These are phyloP conservation scores for Aspergillus niger DNA, from an alignment of 2,329 filamentous ascomycete species.

Conservation along the genomic window DNA sequence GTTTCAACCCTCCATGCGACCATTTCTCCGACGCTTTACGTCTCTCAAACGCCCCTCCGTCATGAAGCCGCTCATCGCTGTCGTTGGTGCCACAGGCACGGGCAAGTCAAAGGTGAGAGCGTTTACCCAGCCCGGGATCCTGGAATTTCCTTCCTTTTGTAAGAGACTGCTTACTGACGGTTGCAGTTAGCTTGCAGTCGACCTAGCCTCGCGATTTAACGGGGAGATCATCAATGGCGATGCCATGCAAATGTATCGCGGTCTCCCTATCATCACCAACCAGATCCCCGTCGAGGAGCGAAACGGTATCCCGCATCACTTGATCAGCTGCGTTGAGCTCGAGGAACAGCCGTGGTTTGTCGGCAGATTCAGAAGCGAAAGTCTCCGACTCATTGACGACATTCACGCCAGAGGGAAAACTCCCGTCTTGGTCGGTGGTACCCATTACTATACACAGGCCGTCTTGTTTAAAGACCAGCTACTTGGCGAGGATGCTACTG, in stretches of 20 bases:
- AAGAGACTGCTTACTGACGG: conserved; percentile 25
- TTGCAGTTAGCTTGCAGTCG: conserved; percentile 74
- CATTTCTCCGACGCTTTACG: conserved; percentile 26
- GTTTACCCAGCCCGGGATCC: background rate
- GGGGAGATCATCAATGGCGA: conserved; percentile 97
- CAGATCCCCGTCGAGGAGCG: conserved; percentile 77
- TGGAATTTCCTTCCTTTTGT: background rate
- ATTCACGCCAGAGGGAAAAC: conserved; percentile 77
- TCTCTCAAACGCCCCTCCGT: conserved; percentile 22
- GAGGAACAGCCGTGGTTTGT: conserved; percentile 83
- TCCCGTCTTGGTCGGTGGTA: conserved; percentile 90
- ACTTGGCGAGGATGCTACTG: conserved; percentile 42
- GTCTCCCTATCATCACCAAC: conserved; percentile 92
- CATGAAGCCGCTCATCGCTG: conserved; percentile 68
- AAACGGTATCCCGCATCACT: conserved; percentile 80
- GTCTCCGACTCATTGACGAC: conserved; percentile 69
- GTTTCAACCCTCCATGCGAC: conserved; percentile 28
- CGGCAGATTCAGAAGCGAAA: conserved; percentile 71
- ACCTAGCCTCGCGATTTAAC: conserved; percentile 77
- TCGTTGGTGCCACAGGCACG: conserved; percentile 88
- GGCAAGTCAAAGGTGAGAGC: conserved; percentile 81
- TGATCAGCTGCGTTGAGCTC: conserved; percentile 76
- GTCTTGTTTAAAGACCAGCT: conserved; percentile 78
- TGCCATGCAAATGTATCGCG: conserved; percentile 95
- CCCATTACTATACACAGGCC: conserved; percentile 91